Percentiles rank a stretch among this genome's conserved stretches.
phyloP scores from a whole-genome alignment of 164 flowering plant species.

The Nelumbo lutea region DNA sequence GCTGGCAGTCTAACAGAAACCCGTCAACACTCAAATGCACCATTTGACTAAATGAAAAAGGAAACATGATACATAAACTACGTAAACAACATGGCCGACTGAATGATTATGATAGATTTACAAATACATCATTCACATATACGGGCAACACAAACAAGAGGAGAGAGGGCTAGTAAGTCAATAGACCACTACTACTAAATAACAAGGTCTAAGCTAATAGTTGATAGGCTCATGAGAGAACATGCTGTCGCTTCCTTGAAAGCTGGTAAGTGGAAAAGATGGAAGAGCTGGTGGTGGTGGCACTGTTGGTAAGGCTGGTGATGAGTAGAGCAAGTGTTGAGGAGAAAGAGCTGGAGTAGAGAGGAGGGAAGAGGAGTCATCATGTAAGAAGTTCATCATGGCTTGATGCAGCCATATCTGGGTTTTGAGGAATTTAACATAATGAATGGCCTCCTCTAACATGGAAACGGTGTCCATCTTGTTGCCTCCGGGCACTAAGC shows the following conservation, averaged over 20 bases:
- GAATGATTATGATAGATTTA: no score
- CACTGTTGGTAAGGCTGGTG: not conserved
- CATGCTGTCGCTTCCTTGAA: conserved; percentile 11
- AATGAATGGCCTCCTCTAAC: conserved; percentile 77
- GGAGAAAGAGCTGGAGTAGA: not conserved
- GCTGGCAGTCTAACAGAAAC: no score
- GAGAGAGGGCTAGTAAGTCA: no score
- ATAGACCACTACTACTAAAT: no score
- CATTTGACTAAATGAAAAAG: no score
- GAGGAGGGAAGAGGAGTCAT: conserved; percentile 2
- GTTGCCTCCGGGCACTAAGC: conserved; percentile 72
- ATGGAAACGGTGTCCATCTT: conserved; percentile 85
- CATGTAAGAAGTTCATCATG: conserved; percentile 24
- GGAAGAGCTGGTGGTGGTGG: not conserved
- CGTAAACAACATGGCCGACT: no score
- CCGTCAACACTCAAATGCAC: no score
- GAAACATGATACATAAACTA: no score
- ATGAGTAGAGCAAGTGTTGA: not conserved
- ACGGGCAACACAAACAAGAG: no score
- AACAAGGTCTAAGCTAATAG: no score
- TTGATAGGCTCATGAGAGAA: not conserved
- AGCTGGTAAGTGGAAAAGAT: conserved; percentile 2
- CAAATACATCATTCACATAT: no score
- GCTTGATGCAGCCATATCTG: conserved; percentile 72
- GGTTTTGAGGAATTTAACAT: conserved; percentile 72